Conservation (phyloP, 225 moss, liverwort and hornwort species). For the Climacium dendroides region DNA sequence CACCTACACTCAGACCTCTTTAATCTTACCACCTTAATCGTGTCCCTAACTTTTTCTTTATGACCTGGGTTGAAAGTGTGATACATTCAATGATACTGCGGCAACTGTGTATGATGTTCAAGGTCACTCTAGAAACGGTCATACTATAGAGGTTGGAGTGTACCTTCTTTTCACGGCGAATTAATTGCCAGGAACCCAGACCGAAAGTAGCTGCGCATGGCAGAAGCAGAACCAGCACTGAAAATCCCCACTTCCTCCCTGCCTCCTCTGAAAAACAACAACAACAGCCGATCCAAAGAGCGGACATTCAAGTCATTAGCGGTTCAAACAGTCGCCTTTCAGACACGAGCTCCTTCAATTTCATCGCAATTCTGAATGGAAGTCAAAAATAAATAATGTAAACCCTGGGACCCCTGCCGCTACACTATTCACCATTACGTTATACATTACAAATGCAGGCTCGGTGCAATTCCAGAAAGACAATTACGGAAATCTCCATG, state of each 20-base stretch:
- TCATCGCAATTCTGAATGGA: neutral
- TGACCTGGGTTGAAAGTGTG: neutral
- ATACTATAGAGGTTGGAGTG: neutral
- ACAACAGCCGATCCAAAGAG: neutral
- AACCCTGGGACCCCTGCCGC: neutral
- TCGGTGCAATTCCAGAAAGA: neutral
- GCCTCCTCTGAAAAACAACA: neutral
- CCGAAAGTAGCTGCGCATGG: slow-evolving; percentile 87
- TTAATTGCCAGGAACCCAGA: slow-evolving; percentile 85
- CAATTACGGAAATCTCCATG: neutral
- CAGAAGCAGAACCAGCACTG: slow-evolving; percentile 64
- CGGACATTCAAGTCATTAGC: neutral
- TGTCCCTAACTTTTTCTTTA: too few species aligned
- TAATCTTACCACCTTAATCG: neutral
- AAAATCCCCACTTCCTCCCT: slow-evolving; percentile 61
- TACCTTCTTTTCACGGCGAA: slow-evolving; percentile 79
- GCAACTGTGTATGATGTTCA: neutral
- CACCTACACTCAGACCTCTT: neutral
- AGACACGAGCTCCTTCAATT: neutral
- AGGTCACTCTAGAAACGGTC: neutral
- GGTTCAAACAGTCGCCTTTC: neutral
- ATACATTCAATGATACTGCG: neutral
- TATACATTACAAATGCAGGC: neutral
- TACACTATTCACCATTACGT: neutral
- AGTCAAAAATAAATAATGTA: neutral